These are phyloP conservation scores for Neoscytalidium dimidiatum DNA, from an alignment of 2,329 filamentous ascomycete species.

Conservation along the genomic window DNA sequence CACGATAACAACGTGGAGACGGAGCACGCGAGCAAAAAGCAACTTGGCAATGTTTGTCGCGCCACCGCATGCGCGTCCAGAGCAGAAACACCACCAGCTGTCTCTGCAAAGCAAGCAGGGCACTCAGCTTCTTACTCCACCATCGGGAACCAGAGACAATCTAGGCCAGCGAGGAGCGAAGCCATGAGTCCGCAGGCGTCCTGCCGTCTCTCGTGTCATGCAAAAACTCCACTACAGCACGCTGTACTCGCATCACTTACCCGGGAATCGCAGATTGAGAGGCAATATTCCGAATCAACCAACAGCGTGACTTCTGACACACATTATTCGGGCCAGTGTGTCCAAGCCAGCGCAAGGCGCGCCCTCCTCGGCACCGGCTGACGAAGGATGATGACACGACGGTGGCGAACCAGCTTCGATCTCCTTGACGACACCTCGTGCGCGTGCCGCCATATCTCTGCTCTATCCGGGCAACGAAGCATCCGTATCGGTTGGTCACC, in stretches of 20 bases:
- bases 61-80: background rate
- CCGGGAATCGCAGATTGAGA: background rate
- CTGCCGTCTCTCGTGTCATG: background rate
- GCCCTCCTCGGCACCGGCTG: background rate
- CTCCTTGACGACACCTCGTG: no score
- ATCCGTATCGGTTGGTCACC: no score
- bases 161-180: background rate
- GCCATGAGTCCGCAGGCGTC: background rate
- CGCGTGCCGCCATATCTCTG: no score
- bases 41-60: conserved; percentile 2
- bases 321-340: background rate
- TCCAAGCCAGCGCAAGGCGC: background rate
- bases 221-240: background rate
- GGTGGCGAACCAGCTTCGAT: background rate
- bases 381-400: conserved; percentile 6
- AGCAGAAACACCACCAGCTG: background rate
- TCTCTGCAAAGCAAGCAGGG: background rate
- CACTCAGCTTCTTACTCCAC: background rate
- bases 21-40: background rate
- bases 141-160: background rate
- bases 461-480: no score
- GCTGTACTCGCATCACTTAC: background rate
- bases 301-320: background rate
- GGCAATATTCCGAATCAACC: background rate
- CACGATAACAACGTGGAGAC: conserved; percentile 15